A percentile compares a stretch with the other conserved stretches of the same genome.
Conservation (phyloP, 1,284 basidiomycete species). For the Trichosporon faecale region DNA sequence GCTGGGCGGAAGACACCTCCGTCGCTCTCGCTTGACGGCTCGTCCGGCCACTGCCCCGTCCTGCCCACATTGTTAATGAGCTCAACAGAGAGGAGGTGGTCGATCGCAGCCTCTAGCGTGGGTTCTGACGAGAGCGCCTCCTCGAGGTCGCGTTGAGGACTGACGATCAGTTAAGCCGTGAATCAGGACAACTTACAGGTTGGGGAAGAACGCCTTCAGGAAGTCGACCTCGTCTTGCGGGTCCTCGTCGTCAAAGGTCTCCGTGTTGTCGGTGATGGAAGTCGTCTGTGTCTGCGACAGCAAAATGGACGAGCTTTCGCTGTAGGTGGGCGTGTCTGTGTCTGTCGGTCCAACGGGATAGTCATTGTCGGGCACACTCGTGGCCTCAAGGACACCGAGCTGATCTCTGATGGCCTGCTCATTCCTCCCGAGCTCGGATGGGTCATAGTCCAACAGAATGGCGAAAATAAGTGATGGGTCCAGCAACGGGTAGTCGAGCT, state of each 20-base stretch:
- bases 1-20: not conserved
- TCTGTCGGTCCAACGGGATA: not conserved
- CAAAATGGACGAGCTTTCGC: not conserved
- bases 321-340: not conserved
- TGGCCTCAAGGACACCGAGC: slow-evolving; percentile 47
- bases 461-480: slow-evolving; percentile 45
- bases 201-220: slow-evolving; percentile 36
- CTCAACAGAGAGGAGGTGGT: slow-evolving; percentile 45
- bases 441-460: slow-evolving; percentile 43
- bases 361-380: slow-evolving; percentile 42
- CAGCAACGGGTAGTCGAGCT: slow-evolving; percentile 48
- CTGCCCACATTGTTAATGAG: slow-evolving; percentile 36
- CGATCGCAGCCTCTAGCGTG: slow-evolving; percentile 34
- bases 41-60: slow-evolving; percentile 38
- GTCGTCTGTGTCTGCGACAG: not conserved
- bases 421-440: slow-evolving; percentile 27
- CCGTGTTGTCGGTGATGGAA: not conserved
- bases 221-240: slow-evolving; percentile 24
- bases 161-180: not conserved
- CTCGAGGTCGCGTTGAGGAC: slow-evolving; percentile 19
- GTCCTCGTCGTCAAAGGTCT: slow-evolving; percentile 5
- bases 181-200: slow-evolving; percentile 27
- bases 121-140: slow-evolving; percentile 30
- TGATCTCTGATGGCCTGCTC: slow-evolving; percentile 39
- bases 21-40: slow-evolving; percentile 15